Percentiles rank a stretch among this genome's conserved stretches.
phyloP scores from a whole-genome alignment of 768 basidiomycete species.

The Psilocybe tampanensis region DNA sequence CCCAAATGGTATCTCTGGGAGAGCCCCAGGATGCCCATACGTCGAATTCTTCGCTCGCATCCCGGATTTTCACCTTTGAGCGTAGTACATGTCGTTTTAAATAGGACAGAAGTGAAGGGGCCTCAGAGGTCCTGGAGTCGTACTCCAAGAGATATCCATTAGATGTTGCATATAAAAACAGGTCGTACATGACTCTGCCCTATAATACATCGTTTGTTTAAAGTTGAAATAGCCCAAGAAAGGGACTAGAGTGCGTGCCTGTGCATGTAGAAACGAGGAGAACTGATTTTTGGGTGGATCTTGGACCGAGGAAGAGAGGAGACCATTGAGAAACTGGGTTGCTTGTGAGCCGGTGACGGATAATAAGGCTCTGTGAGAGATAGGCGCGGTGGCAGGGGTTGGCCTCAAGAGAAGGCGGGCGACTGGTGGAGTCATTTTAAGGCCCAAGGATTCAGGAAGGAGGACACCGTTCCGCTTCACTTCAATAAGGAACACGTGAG shows the following conservation, averaged over 20 bases:
- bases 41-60: conserved; percentile 77
- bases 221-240: conserved; percentile 7
- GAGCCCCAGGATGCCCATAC: conserved; percentile 84
- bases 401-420: conserved; percentile 45
- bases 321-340: conserved; percentile 79
- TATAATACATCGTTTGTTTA: conserved; percentile 31
- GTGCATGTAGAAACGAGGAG: conserved; percentile 77
- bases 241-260: conserved; percentile 47
- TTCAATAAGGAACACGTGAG: no score
- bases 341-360: conserved; percentile 83
- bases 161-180: conserved; percentile 75
- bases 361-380: conserved; percentile 69
- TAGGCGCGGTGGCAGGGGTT: conserved; percentile 57
- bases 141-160: conserved; percentile 72
- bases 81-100: conserved; percentile 87
- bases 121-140: conserved; percentile 62
- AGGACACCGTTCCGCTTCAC: no score
- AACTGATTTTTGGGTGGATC: conserved; percentile 49
- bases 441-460: no score
- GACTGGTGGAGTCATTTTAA: conserved; percentile 39
- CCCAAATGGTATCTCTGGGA: conserved; percentile 31
- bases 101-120: conserved; percentile 62
- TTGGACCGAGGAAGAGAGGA: conserved; percentile 57
- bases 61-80: conserved; percentile 82
- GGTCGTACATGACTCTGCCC: conserved; percentile 90